Base-by-base conservation (phyloP, 2,329 filamentous ascomycete genomes). In the Calonectria pauciramosa region DNA sequence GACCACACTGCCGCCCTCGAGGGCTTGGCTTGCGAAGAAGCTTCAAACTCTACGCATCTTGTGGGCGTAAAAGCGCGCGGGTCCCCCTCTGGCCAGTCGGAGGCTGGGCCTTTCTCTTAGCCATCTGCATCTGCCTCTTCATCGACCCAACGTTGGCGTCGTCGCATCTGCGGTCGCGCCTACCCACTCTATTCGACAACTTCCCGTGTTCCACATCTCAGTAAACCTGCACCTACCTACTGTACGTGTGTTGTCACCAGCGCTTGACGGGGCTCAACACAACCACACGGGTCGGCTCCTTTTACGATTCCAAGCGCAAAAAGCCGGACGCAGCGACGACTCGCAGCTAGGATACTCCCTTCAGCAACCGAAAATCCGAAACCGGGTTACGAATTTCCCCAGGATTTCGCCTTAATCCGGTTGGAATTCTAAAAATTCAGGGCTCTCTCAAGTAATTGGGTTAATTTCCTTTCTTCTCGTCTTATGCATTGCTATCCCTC, bases 41-140 rank as follows among this genome's bases (percentile, higher is more conserved):
- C 56, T 63, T 72, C 52, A 71, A 64, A 47, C 67, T 52, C 28
- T 64, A 47, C 41, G 51, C 30, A 66, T 70, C 34, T 56, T 70
- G 70, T 60, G 56, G 60, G 38, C 70, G 68, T 68, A 74, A 74
- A 74, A 74, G 52, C 60, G 23, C 41, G 52, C 52, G n/a, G 20
- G 20, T 47, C 26, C 56, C 67, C 72, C 72, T 54, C 59, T 59
- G 38, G n/a, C 67, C 36, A 49, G 52, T 41, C 47, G 26, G 52
- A 26, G 14, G 38, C 32, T 51, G 30, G 28, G 30, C 52, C 51
- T 41, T 64, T 71, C 52, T 66, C 60, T 30, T 63, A 47, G 52
- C 30, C 49, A 41, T 32, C 47, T 67, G 56, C 30, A 52, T 64
- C 49, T 44, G 16, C 38, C 49, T 54, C 30, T 60, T 36, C 69